Evolutionary conservation across 2,329 filamentous ascomycete species (phyloP).

Genomic region (Chalaropsis thielavioides): DNA sequence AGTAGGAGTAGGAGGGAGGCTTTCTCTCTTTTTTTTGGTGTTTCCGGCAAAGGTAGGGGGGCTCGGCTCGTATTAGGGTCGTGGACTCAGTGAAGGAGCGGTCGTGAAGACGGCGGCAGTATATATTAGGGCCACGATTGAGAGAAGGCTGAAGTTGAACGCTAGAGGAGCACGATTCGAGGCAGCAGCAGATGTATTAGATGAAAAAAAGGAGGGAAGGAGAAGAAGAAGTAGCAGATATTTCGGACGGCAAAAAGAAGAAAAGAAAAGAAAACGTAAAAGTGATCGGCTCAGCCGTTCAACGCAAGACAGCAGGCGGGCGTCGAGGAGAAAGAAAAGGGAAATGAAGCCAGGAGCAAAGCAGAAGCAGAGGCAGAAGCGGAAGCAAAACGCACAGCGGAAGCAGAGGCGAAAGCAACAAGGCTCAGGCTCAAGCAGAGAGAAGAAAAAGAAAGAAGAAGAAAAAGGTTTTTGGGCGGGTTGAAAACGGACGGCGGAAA

Average conservation of each 20-base stretch:
- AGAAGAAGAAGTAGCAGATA: background rate
- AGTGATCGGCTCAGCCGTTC: slow-evolving; percentile 15
- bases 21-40: background rate
- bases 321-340: background rate
- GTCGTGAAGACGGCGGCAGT: no score
- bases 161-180: no score
- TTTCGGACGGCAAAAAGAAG: slow-evolving; percentile 4
- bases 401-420: background rate
- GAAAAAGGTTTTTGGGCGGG: background rate
- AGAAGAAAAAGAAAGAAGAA: background rate
- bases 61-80: background rate
- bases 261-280: background rate
- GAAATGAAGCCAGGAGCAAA: background rate
- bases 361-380: background rate
- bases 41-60: background rate
- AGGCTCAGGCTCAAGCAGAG: slow-evolving; percentile 1
- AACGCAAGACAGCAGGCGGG: background rate
- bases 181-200: no score
- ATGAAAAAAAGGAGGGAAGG: no score
- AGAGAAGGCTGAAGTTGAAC: no score
- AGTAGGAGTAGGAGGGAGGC: background rate
- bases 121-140: no score
- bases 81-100: background rate
- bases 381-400: background rate
- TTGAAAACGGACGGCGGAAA: background rate